phyloP scores from a whole-genome alignment of 768 basidiomycete genomes.

The Tulasnella sp. region DNA sequence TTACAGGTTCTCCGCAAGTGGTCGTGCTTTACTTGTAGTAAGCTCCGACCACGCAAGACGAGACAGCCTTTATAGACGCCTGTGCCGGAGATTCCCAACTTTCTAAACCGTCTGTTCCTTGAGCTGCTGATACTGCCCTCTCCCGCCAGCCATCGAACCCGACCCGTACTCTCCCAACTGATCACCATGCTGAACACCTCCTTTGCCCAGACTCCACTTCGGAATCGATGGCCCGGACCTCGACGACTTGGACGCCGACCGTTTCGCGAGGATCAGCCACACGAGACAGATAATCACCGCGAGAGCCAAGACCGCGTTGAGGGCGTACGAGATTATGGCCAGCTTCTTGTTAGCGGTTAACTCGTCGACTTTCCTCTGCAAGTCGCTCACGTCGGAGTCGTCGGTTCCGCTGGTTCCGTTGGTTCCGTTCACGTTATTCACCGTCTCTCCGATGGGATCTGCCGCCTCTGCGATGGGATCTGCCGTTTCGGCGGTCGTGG shows the following conservation, averaged over 20 bases:
- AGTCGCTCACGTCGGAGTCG: neutral
- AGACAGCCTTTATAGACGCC: too few relatives aligned
- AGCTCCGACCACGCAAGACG: too few relatives aligned
- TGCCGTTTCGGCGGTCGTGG: neutral
- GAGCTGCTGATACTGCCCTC: neutral
- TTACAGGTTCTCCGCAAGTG: too few relatives aligned
- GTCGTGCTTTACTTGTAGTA: too few relatives aligned
- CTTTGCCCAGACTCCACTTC: neutral
- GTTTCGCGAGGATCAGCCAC: neutral
- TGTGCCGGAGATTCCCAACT: neutral
- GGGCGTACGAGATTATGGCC: neutral
- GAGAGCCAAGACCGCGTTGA: neutral
- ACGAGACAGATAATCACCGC: neutral
- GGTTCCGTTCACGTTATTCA: neutral
- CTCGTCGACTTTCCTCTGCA: neutral
- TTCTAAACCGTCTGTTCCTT: neutral
- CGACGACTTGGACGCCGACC: neutral
- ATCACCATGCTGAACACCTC: neutral
- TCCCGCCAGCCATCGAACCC: neutral
- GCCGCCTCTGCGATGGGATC: neutral
- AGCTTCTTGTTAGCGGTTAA: neutral
- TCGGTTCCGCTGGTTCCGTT: neutral
- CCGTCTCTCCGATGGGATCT: neutral
- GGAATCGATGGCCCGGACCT: neutral
- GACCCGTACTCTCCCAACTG: neutral